Evolutionary conservation across 305 asterid species (phyloP), one percentile per base, ranked within the genome.

Genomic region (Nicotiana rustica): DNA sequence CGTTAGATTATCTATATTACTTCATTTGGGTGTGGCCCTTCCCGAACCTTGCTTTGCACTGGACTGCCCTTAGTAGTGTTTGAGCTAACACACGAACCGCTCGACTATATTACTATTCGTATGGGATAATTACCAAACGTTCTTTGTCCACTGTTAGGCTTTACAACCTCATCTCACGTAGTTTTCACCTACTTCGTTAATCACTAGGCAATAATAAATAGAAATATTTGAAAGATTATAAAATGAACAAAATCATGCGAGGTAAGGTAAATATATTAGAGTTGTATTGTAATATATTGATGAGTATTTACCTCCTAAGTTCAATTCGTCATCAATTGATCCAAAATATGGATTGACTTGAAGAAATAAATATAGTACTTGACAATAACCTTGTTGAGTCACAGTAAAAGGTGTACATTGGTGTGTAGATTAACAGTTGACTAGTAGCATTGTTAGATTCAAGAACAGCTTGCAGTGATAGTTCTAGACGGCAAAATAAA

Each of bases 381-480:
- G 44, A 41, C 49, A 41, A 66, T 14, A 33, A 15, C 13, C 21
- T 31, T 67, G 13, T 67, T 14, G 7, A 73, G 62, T 36, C 79
- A 21, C 2, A 15, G 80, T 76, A 76, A 73, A 73, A 75, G 4
- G 64, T 75, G 25, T 4, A 52, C 55, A 75, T 52, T 75, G 8
- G 9, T 15, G 47, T 29, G 65, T 76, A 21, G 80, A 52, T 0
- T 55, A 55, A 29, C 49, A 76, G 66, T 76, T 76, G 80, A 75
- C 80, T 75, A 49, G 49, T 52, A 75, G 66, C 31, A 52, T 25
- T 76, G 66, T 19, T 47, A 29, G 66, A 52, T 76, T 76, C 80
- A 55, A 76, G 66, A 76, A 76, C 80, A 76, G 80, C 66, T 76
- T 76, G 80, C 80, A 73, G 64, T 49, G 62, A 73, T 73, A 73